Percentiles rank a stretch among this genome's conserved stretches.
phyloP scores from a whole-genome alignment of 2,329 filamentous ascomycete species.

The Penicillium sp. region DNA sequence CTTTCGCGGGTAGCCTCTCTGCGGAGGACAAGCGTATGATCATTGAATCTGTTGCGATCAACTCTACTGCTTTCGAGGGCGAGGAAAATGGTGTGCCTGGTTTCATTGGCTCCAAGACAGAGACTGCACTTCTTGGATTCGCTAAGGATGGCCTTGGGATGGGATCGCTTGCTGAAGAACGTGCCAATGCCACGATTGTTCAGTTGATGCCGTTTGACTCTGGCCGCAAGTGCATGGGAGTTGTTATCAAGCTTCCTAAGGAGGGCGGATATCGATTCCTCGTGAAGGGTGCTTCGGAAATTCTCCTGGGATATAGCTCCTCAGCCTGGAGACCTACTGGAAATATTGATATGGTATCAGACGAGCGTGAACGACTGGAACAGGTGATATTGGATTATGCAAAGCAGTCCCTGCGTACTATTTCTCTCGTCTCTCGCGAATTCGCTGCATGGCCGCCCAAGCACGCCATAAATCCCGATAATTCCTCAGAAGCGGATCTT shows the following conservation, averaged over 20 bases:
- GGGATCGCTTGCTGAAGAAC: slow-evolving; percentile 61
- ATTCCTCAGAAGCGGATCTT: slow-evolving; percentile 66
- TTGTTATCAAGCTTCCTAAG: slow-evolving; percentile 32
- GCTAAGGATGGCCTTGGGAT: slow-evolving; percentile 67
- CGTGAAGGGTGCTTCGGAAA: slow-evolving; percentile 44
- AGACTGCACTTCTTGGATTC: slow-evolving; percentile 69
- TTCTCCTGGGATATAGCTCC: slow-evolving; percentile 32
- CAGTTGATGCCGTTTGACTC: slow-evolving; percentile 74
- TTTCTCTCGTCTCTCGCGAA: slow-evolving; percentile 72
- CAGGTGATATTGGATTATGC: slow-evolving; percentile 38
- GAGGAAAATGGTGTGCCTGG: slow-evolving; percentile 39
- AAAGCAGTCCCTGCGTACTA: slow-evolving; percentile 69
- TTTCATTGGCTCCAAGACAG: slow-evolving; percentile 74
- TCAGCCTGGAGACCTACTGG: slow-evolving; percentile 26
- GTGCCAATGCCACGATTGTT: slow-evolving; percentile 58
- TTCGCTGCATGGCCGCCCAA: slow-evolving; percentile 69
- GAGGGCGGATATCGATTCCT: slow-evolving; percentile 34
- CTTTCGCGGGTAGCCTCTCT: slow-evolving; percentile 22
- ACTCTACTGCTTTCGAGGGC: slow-evolving; percentile 72
- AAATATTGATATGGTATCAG: slow-evolving; percentile 6
- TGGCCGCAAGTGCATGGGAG: slow-evolving; percentile 63
- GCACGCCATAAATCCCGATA: slow-evolving; percentile 60
- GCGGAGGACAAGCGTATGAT: slow-evolving; percentile 55
- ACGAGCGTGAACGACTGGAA: slow-evolving; percentile 8
- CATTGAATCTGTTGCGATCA: slow-evolving; percentile 42